Percentiles rank a stretch among this genome's conserved stretches.
These are phyloP conservation scores for Albatrellus ellisii DNA, from an alignment of 768 basidiomycete genomes.

Conservation along the genomic window DNA sequence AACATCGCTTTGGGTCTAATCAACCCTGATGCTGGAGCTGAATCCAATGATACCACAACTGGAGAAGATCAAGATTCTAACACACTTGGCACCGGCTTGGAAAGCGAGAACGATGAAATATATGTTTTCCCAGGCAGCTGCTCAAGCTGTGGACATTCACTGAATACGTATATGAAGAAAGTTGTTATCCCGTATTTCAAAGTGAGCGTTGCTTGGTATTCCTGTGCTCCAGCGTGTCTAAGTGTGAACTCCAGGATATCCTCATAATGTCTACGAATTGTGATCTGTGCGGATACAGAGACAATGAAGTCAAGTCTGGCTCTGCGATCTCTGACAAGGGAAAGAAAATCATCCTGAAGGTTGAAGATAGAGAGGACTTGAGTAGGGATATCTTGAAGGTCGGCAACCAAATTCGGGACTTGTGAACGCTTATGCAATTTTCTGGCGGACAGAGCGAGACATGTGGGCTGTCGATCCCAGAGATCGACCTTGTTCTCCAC, in stretches of 20 bases:
- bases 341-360: conserved; percentile 77
- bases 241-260: conserved; percentile 48
- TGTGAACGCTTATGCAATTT: neutral
- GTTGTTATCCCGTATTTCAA: conserved; percentile 97
- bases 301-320: conserved; percentile 96
- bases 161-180: conserved; percentile 91
- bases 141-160: conserved; percentile 72
- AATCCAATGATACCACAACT: conserved; percentile 2
- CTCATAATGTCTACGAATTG: conserved; percentile 99
- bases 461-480: conserved; percentile 79
- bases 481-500: conserved; percentile 85
- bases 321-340: conserved; percentile 80
- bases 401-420: conserved; percentile 7
- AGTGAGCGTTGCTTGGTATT: conserved; percentile 21
- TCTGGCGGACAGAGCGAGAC: conserved; percentile 78
- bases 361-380: conserved; percentile 87
- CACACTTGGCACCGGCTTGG: conserved; percentile 15
- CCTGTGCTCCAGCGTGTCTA: neutral
- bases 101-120: conserved; percentile 67
- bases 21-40: conserved; percentile 28
- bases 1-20: conserved; percentile 70
- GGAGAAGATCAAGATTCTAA: conserved; percentile 10
- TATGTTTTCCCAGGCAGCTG: conserved; percentile 81
- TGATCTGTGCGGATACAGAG: conserved; percentile 87
- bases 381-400: conserved; percentile 93